Conservation (phyloP, 306 rosid genomes). For the Potentilla sterilis region DNA sequence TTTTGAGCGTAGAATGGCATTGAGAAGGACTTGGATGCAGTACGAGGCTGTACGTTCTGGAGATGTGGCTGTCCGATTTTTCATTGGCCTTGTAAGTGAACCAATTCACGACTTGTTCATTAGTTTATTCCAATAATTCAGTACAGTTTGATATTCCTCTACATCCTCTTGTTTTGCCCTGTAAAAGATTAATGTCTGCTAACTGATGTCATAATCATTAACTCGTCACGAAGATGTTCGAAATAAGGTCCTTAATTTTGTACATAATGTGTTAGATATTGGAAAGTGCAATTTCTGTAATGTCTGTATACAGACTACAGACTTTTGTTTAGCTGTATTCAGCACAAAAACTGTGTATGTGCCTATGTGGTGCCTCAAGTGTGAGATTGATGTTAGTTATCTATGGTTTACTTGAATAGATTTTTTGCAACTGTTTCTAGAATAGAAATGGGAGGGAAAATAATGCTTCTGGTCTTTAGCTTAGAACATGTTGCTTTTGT, state of each 20-base stretch:
- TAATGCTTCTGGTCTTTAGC: background rate
- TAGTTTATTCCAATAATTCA: conserved; percentile 2
- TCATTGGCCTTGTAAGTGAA: conserved; percentile 89
- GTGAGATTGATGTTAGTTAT: background rate
- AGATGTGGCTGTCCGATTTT: conserved; percentile 83
- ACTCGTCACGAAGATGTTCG: background rate
- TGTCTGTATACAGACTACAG: background rate
- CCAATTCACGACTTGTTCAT: conserved; percentile 2
- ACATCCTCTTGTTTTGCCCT: conserved; percentile 15
- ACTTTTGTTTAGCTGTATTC: background rate
- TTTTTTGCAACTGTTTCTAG: background rate
- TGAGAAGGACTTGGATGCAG: conserved; percentile 98
- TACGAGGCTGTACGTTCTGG: conserved; percentile 74
- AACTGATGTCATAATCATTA: conserved; percentile 4
- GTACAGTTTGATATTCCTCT: conserved; percentile 15
- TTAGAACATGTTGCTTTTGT: background rate
- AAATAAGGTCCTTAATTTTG: background rate
- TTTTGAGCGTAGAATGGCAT: conserved; percentile 90
- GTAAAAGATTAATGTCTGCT: background rate
- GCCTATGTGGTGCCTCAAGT: background rate
- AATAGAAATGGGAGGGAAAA: background rate
- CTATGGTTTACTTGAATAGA: background rate
- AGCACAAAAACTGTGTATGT: background rate
- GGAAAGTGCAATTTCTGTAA: background rate
- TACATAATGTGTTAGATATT: background rate